A percentile compares a stretch with the other conserved stretches of the same genome.
phyloP scores from a whole-genome alignment of 768 basidiomycete genomes.

The Tubosaeta sp. region DNA sequence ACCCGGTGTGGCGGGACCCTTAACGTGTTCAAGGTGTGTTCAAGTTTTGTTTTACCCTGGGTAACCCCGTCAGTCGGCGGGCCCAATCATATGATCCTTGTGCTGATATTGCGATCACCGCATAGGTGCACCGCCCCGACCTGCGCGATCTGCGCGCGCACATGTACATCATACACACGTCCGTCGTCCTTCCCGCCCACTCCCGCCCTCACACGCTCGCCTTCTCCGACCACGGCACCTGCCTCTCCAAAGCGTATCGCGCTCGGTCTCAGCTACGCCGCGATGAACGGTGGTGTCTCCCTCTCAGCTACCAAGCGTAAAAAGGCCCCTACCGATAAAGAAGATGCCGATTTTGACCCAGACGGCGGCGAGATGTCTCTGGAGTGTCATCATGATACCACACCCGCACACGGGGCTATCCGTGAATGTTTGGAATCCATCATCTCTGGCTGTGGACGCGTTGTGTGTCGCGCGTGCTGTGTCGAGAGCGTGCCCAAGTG shows the following conservation, averaged over 20 bases:
- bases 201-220: constrained; percentile 33
- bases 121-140: constrained; percentile 32
- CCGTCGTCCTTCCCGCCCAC: constrained; percentile 34
- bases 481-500: constrained; percentile 35
- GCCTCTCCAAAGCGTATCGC: constrained; percentile 28
- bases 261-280: constrained; percentile 17
- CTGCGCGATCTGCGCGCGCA: constrained; percentile 36
- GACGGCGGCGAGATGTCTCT: background rate
- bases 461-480: constrained; percentile 33
- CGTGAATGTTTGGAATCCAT: constrained; percentile 6
- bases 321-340: constrained; percentile 23
- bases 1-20: constrained; percentile 8
- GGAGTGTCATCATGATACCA: background rate
- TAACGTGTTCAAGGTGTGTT: constrained; percentile 22
- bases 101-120: constrained; percentile 5
- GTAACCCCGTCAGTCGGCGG: background rate
- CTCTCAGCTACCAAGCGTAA: constrained; percentile 22
- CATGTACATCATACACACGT: constrained; percentile 31
- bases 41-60: background rate
- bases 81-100: background rate
- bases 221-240: constrained; percentile 23
- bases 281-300: constrained; percentile 21
- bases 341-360: constrained; percentile 9
- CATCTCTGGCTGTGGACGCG: constrained; percentile 33
- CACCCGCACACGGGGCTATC: background rate